These are phyloP conservation scores for Arctium lappa DNA, from an alignment of 129 eudicot genomes.

Conservation along the genomic window DNA sequence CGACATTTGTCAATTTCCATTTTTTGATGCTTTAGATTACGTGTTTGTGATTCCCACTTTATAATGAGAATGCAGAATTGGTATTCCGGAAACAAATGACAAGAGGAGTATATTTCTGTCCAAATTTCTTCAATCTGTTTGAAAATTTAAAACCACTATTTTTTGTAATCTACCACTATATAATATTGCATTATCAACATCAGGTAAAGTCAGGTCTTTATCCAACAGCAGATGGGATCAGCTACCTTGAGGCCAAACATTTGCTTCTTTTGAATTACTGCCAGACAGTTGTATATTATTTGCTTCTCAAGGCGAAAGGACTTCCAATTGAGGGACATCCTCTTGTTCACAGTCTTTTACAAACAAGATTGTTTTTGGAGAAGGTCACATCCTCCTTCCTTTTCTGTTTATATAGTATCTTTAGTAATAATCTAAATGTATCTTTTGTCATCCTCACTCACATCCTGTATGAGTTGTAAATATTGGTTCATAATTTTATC, in stretches of 20 bases:
- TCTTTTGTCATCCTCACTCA: too few species aligned
- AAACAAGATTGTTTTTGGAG: conserved; percentile 83
- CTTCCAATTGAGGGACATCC: conserved; percentile 87
- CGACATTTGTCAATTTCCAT: neutral
- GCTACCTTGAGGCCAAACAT: conserved; percentile 91
- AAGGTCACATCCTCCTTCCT: conserved; percentile 40
- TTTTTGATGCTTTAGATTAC: neutral
- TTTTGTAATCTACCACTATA: neutral
- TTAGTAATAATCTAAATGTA: neutral
- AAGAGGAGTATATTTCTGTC: neutral
- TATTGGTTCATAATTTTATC: neutral
- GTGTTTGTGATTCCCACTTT: neutral
- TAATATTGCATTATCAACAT: neutral
- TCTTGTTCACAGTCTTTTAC: conserved; percentile 76
- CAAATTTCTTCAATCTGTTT: neutral
- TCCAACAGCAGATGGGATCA: conserved; percentile 81
- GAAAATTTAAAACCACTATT: neutral
- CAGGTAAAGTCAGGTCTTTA: conserved; percentile 71
- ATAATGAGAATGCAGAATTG: neutral
- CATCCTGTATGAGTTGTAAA: neutral
- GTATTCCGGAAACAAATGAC: neutral
- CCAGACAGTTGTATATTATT: conserved; percentile 85
- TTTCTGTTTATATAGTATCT: neutral
- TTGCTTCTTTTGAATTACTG: conserved; percentile 85
- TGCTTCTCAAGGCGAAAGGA: conserved; percentile 84